These are phyloP conservation scores for Toxicodendron radicans DNA, from an alignment of 345 rosid genomes.

Conservation along the genomic window DNA sequence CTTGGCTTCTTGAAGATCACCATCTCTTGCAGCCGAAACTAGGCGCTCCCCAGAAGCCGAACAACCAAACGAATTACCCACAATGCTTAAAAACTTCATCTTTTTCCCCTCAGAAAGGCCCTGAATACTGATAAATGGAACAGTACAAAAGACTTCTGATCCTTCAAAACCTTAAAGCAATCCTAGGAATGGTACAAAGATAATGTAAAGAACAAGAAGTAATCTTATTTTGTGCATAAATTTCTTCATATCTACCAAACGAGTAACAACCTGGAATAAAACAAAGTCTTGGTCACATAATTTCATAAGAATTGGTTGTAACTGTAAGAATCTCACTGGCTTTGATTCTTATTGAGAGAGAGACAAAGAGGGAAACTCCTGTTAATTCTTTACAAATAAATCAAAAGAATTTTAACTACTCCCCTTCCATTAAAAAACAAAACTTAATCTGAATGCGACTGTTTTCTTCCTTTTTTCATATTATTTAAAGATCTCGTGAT, in stretches of 20 bases:
- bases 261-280: constrained; percentile 22
- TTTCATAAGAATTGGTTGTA: constrained; percentile 26
- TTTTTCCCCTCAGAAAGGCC: constrained; percentile 6
- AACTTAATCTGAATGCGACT: constrained; percentile 21
- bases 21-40: constrained; percentile 98
- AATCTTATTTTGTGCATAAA: background rate
- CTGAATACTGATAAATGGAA: background rate
- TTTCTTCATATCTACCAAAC: constrained; percentile 20
- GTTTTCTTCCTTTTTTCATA: background rate
- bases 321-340: constrained; percentile 28
- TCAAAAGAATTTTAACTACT: constrained; percentile 9
- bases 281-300: constrained; percentile 12
- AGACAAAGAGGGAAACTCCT: constrained; percentile 2
- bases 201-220: background rate
- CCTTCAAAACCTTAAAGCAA: constrained; percentile 2
- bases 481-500: constrained; percentile 23
- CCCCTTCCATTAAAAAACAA: constrained; percentile 5
- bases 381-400: constrained; percentile 9
- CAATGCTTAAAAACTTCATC: constrained; percentile 81
- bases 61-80: constrained; percentile 96
- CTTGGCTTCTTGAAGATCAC: constrained; percentile 92
- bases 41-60: constrained; percentile 98
- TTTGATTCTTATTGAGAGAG: constrained; percentile 13
- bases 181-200: background rate
- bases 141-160: background rate